Conservation (phyloP, 768 basidiomycete genomes). For the Ephemerocybe angulata region DNA sequence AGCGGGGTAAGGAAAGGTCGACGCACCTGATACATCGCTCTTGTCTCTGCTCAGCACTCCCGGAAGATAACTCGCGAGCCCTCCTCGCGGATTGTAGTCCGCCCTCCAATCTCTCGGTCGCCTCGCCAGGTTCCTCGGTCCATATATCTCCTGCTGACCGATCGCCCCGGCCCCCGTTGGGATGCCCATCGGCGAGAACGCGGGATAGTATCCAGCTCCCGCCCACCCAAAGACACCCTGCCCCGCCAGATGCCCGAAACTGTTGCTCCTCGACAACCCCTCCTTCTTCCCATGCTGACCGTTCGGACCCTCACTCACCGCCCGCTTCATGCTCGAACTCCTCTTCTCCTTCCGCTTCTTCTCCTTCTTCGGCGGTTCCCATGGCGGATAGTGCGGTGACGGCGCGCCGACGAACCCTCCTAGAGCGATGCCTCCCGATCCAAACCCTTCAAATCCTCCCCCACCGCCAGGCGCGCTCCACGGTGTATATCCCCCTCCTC, state of each 20-base stretch:
- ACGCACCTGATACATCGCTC: slow-evolving; percentile 32
- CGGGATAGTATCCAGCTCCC: slow-evolving; percentile 1
- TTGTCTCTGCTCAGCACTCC: slow-evolving; percentile 21
- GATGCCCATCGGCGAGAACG: neutral
- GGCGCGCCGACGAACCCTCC: slow-evolving; percentile 16
- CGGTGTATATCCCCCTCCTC: slow-evolving; percentile 10
- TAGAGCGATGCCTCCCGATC: slow-evolving; percentile 6
- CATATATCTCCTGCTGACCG: slow-evolving; percentile 21
- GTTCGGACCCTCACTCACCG: slow-evolving; percentile 15
- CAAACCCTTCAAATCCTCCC: too few relatives aligned
- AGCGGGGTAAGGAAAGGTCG: neutral
- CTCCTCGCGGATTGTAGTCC: slow-evolving; percentile 31
- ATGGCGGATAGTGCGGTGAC: slow-evolving; percentile 12
- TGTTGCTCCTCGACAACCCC: slow-evolving; percentile 17
- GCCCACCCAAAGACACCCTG: neutral
- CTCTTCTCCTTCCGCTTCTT: slow-evolving; percentile 14
- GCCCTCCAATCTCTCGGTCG: slow-evolving; percentile 43
- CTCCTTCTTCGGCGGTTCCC: slow-evolving; percentile 6
- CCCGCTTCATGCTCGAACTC: slow-evolving; percentile 16
- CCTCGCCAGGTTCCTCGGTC: slow-evolving; percentile 32
- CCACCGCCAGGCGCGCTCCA: slow-evolving; percentile 12
- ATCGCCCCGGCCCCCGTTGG: neutral
- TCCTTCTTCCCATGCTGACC: neutral
- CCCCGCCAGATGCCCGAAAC: slow-evolving; percentile 13
- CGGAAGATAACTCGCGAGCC: slow-evolving; percentile 24